Evolutionary conservation across 495 filamentous ascomycete genomes (phyloP), one percentile per base, ranked within the genome.

Genomic region (Articulospora tetracladia): DNA sequence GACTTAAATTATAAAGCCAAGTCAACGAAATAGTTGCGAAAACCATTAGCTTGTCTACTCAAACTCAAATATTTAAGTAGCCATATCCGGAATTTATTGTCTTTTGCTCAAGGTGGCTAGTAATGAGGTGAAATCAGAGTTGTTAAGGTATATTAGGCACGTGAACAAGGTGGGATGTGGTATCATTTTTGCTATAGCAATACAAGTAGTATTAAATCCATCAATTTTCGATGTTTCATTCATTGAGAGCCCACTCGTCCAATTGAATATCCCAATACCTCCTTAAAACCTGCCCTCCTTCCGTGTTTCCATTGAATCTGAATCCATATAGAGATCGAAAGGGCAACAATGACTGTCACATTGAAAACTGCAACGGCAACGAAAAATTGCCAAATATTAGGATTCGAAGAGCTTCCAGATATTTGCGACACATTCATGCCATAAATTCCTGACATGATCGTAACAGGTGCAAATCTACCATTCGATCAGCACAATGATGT

Each of bases 191-290:
- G n/a, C n/a, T n/a, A n/a, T n/a, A n/a, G n/a, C n/a, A n/a, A n/a
- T n/a, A n/a, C n/a, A n/a, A n/a, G n/a, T n/a, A n/a, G n/a, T n/a
- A n/a, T n/a, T n/a, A n/a, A n/a, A n/a, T n/a, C n/a, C n/a, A n/a
- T n/a, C n/a, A n/a, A n/a, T n/a, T n/a, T n/a, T n/a, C n/a, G n/a
- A n/a, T n/a, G n/a, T n/a, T n/a, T n/a, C n/a, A n/a, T n/a, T n/a
- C n/a, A n/a, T n/a, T n/a, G n/a, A n/a, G n/a, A n/a, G n/a, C 11
- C 81, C 79, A 39, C 23, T 6, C 41, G 47, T 36, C 65, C 62
- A 46, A 65, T 34, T 26, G 66, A 60, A 56, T 65, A 68, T 3
- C 58, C 58, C 28, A 68, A 50, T 2, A 59, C 27, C 44, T 68
- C 63, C 44, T 52, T 66, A 11, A 57, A 7, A 22, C 57, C 66